Evolutionary conservation across 2,329 filamentous ascomycete species (phyloP).

Genomic region (Colletotrichum siamense): DNA sequence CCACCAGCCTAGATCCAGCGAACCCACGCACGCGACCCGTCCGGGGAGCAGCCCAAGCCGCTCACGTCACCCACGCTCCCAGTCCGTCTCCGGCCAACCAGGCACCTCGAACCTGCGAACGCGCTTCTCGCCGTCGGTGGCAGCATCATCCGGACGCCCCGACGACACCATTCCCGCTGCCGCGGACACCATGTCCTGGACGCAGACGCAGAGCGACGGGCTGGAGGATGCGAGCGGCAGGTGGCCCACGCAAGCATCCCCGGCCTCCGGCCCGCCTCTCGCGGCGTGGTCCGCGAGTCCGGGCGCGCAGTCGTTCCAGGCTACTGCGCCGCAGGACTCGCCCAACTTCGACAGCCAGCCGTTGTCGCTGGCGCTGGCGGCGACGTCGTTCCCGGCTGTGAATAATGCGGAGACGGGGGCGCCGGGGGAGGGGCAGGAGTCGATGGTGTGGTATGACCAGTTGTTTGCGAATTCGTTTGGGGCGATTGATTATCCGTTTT

Average conservation of each 20-base stretch:
- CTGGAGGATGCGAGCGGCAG: background rate
- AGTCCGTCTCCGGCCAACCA: background rate
- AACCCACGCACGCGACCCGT: background rate
- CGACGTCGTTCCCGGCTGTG: background rate
- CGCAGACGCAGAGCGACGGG: background rate
- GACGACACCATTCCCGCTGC: background rate
- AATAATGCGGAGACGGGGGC: background rate
- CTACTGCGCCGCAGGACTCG: background rate
- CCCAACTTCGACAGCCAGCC: background rate
- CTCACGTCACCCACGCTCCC: background rate
- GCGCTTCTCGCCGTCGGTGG: background rate
- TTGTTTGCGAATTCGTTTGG: conserved; percentile 38
- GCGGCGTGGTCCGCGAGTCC: background rate
- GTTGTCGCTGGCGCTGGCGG: background rate
- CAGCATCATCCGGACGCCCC: background rate
- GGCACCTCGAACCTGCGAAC: background rate
- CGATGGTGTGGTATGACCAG: conserved; percentile 40
- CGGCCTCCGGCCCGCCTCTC: background rate
- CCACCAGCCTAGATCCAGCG: background rate
- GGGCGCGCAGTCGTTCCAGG: background rate
- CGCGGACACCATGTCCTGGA: background rate
- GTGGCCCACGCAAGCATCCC: background rate
- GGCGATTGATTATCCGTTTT: conserved; percentile 36
- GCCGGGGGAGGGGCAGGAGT: conserved; percentile 33
- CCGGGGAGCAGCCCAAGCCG: background rate